Percentiles rank a stretch among this genome's conserved stretches.
phyloP scores from a whole-genome alignment of 805 yeast genomes.

The Torulaspora quercuum region DNA sequence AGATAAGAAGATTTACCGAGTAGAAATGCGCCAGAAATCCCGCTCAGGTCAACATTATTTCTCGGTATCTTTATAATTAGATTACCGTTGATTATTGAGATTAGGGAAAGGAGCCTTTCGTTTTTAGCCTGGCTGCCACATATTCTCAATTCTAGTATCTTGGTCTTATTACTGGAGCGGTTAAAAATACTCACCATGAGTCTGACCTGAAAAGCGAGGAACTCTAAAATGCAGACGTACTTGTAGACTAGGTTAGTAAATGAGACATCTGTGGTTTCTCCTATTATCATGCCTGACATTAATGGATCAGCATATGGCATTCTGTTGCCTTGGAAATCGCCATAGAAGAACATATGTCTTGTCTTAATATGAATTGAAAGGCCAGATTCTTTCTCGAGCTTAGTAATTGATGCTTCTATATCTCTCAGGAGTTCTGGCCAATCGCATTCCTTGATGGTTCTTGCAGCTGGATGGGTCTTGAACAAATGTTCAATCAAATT shows the following conservation, averaged over 20 bases:
- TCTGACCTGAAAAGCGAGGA: slow-evolving; percentile 48
- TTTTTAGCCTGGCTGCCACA: slow-evolving; percentile 57
- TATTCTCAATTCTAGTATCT: slow-evolving; percentile 39
- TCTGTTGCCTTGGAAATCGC: slow-evolving; percentile 57
- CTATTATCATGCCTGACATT: slow-evolving; percentile 49
- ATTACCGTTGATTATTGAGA: slow-evolving; percentile 27
- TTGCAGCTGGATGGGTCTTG: slow-evolving; percentile 40
- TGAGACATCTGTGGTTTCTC: slow-evolving; percentile 42
- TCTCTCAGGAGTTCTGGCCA: slow-evolving; percentile 20
- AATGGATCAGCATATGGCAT: slow-evolving; percentile 51
- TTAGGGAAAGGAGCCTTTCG: slow-evolving; percentile 37
- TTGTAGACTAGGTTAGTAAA: slow-evolving; percentile 38
- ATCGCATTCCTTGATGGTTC: slow-evolving; percentile 4
- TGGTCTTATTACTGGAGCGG: slow-evolving; percentile 4
- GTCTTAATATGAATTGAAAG: slow-evolving; percentile 31
- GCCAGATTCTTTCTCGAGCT: slow-evolving; percentile 16
- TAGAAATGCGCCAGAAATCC: slow-evolving; percentile 24
- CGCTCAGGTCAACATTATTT: slow-evolving; percentile 19
- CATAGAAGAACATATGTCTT: slow-evolving; percentile 45
- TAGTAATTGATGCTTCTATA: slow-evolving; percentile 24
- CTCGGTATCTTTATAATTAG: slow-evolving; percentile 16
- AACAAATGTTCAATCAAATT: slow-evolving; percentile 48
- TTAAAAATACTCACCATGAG: slow-evolving; percentile 39
- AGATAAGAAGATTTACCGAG: slow-evolving; percentile 20
- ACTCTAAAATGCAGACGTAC: slow-evolving; percentile 49